Percentiles rank a stretch among this genome's conserved stretches.
Evolutionary conservation across 2,329 filamentous ascomycete species (phyloP).

Genomic region (Neofusicoccum cordaticola): DNA sequence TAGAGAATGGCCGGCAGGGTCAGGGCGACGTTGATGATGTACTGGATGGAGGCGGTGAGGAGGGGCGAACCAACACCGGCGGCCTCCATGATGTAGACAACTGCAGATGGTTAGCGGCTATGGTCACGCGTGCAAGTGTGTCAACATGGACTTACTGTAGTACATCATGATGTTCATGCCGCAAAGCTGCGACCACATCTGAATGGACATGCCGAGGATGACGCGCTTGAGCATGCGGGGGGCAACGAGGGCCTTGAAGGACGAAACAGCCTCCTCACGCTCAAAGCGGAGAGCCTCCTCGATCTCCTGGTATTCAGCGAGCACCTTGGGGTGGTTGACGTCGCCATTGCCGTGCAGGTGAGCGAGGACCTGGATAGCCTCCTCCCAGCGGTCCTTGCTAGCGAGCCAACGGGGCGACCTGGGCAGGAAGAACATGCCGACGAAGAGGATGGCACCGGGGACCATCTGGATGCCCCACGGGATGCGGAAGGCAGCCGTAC

Average conservation of each 20-base stretch:
- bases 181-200: constrained; percentile 56
- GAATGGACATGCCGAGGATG: constrained; percentile 50
- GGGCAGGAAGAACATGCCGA: constrained; percentile 56
- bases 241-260: constrained; percentile 44
- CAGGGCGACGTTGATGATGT: constrained; percentile 56
- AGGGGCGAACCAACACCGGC: constrained; percentile 48
- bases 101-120: neutral
- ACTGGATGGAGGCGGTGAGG: constrained; percentile 55
- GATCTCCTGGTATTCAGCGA: constrained; percentile 57
- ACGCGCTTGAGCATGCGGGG: constrained; percentile 51
- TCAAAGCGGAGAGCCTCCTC: constrained; percentile 43
- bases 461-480: constrained; percentile 60
- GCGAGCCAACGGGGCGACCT: constrained; percentile 65
- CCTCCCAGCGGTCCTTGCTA: constrained; percentile 59
- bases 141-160: neutral
- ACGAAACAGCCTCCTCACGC: constrained; percentile 41
- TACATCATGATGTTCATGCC: constrained; percentile 58
- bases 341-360: constrained; percentile 54
- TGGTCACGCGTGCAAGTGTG: neutral
- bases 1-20: constrained; percentile 55
- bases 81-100: constrained; percentile 32
- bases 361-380: constrained; percentile 44
- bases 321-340: constrained; percentile 51
- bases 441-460: constrained; percentile 36
- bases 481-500: constrained; percentile 56